Conservation (phyloP, 2,329 filamentous ascomycete genomes). For the Fusarium veterinarium region DNA sequence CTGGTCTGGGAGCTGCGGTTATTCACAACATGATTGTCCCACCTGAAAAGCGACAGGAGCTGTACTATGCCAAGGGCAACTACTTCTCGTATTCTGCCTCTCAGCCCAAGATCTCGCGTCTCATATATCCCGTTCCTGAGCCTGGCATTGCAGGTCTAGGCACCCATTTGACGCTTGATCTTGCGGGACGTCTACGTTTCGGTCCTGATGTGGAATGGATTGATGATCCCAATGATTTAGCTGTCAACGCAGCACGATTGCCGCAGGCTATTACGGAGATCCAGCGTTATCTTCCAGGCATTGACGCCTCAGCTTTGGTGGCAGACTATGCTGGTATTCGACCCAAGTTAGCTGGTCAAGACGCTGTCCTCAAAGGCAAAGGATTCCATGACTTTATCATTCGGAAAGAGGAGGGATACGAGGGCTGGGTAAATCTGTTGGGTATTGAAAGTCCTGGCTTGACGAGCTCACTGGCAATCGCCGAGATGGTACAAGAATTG, state of each 20-base stretch:
- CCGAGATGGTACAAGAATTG: constrained; percentile 73
- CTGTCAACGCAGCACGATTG: constrained; percentile 72
- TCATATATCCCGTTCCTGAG: constrained; percentile 86
- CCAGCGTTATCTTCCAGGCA: constrained; percentile 77
- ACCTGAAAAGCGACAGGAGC: constrained; percentile 61
- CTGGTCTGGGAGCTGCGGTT: constrained; percentile 80
- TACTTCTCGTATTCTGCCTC: constrained; percentile 87
- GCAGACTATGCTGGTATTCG: constrained; percentile 93
- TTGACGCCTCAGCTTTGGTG: constrained; percentile 73
- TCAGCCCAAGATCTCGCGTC: constrained; percentile 71
- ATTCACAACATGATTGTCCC: constrained; percentile 87
- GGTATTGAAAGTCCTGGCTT: constrained; percentile 95
- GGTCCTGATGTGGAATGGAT: constrained; percentile 98
- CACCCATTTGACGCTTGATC: constrained; percentile 92
- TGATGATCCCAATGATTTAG: constrained; percentile 74
- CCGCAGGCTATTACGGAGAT: constrained; percentile 79
- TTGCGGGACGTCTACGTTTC: constrained; percentile 86
- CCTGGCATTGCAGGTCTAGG: constrained; percentile 87
- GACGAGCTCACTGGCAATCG: constrained; percentile 88
- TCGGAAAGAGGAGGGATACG: constrained; percentile 77
- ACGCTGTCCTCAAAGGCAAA: constrained; percentile 70
- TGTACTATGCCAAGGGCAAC: constrained; percentile 92
- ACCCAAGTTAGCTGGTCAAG: constrained; percentile 77
- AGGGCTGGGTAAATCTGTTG: constrained; percentile 88
- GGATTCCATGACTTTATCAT: constrained; percentile 90